Base-by-base conservation (phyloP, 23 red algal genomes). In the Gracilaria vermiculophylla region DNA sequence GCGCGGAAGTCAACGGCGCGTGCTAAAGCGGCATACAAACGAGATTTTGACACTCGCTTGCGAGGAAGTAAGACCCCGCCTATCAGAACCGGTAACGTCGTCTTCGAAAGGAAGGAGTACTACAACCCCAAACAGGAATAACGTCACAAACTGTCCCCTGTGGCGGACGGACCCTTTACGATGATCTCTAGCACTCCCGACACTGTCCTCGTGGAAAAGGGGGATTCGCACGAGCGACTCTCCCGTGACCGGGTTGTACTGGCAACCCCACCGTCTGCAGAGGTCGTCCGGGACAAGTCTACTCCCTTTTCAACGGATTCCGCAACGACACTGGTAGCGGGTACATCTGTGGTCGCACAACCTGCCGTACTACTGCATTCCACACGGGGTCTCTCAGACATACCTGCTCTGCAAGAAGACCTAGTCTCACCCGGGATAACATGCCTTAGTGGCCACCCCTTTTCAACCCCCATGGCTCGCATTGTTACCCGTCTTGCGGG, bases 131-230 rank as follows among this genome's bases (percentile, higher is more conserved):
- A 52, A 52, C 17, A 49, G 29, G 82, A 54, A 2, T 11, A 21
- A 14, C 43, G 44, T 24, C 82, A 86, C 21, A 86, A 86, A 45
- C 48, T 75, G 5, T 58, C 82, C 9, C 61, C 82, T 12, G 55
- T 86, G 12, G 64, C 42, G 23, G 62, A 86, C 29, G 82, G 82
- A 71, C 82, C 82, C 12, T 86, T 37, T 74, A 23, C n/a, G 36
- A 64, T 86, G 34, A 28, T 78, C 19, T 78, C 74, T 29, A 6
- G 23, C 16, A 48, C 20, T 8, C 19, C 19, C 49, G 45, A 78
- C 33, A 55, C 40, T 21, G 74, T 78, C 10, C 47, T 78, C 1
- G 2, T 78, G 21, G 74, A 78, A 1, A 31, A 55, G 8, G 24
- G 37, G 8, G 14, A 35, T 23, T n/a, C 10, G 24, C 53, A 78